phyloP scores from a whole-genome alignment of 2,329 filamentous ascomycete genomes.

The Trichoderma sp. region DNA sequence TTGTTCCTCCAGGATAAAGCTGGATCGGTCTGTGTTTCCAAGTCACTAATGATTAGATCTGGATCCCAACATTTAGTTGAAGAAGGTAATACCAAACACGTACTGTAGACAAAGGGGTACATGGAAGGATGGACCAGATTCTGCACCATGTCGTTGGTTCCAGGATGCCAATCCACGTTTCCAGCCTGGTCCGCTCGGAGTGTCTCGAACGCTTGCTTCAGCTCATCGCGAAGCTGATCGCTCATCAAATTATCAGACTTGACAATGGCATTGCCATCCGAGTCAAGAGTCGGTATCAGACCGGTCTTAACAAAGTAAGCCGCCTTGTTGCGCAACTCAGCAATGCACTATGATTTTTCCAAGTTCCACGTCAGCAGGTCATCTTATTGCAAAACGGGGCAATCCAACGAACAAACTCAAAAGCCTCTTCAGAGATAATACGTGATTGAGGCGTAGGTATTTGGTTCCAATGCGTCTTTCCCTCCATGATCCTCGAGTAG shows the following conservation, averaged over 20 bases:
- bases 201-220: slow-evolving; percentile 6
- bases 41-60: neutral
- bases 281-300: slow-evolving; percentile 31
- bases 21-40: neutral
- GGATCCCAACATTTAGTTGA: neutral
- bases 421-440: slow-evolving; percentile 27
- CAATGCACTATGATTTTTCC: slow-evolving; percentile 26
- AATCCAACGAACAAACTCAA: slow-evolving; percentile 32
- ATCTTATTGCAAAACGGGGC: neutral
- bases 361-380: neutral
- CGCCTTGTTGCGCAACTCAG: slow-evolving; percentile 47
- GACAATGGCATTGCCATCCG: neutral
- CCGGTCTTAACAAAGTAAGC: slow-evolving; percentile 37
- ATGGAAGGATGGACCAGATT: slow-evolving; percentile 13
- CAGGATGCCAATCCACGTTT: slow-evolving; percentile 53
- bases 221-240: neutral
- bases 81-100: too few species aligned
- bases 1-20: slow-evolving; percentile 20
- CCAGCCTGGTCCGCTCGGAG: slow-evolving; percentile 8
- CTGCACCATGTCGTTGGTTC: slow-evolving; percentile 50
- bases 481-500: slow-evolving; percentile 17
- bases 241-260: slow-evolving; percentile 14
- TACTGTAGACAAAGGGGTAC: slow-evolving; percentile 22
- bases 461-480: neutral
- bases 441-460: slow-evolving; percentile 14